Conservation (phyloP, 345 rosid species). For the Acer saccharum region DNA sequence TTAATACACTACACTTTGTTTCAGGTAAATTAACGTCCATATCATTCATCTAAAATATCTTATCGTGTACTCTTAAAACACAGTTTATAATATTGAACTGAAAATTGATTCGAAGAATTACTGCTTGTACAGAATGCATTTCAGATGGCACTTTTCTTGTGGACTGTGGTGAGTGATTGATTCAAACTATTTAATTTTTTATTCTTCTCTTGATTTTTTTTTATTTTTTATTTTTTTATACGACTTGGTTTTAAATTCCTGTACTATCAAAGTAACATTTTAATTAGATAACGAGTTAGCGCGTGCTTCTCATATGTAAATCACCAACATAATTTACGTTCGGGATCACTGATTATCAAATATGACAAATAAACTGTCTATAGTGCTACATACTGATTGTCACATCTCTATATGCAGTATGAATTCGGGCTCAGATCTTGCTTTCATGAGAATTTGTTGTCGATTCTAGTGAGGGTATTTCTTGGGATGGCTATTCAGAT, state of each 20-base stretch:
- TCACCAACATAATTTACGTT: too few species aligned
- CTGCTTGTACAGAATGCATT: conserved; percentile 48
- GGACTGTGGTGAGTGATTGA: conserved; percentile 41
- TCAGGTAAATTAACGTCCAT: conserved; percentile 28
- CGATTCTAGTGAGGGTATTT: conserved; percentile 30
- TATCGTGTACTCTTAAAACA: background rate
- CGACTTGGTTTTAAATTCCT: too few species aligned
- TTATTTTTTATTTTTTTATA: too few species aligned
- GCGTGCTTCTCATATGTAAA: too few species aligned
- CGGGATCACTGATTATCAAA: too few species aligned
- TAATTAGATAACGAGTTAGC: too few species aligned
- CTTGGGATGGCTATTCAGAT: conserved; percentile 45
- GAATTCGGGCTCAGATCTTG: conserved; percentile 45
- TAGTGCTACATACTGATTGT: too few species aligned
- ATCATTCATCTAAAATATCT: too few species aligned
- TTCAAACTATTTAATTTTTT: background rate
- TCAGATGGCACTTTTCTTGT: conserved; percentile 55
- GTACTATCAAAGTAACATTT: too few species aligned
- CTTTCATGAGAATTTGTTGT: conserved; percentile 40
- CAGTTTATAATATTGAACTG: too few species aligned
- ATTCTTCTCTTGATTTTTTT: too few species aligned
- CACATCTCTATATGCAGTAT: conserved; percentile 21
- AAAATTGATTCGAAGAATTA: background rate
- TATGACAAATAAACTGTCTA: too few species aligned
- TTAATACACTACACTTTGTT: conserved; percentile 49